Evolutionary conservation across 345 rosid genomes (phyloP), one percentile per base, ranked within the genome.

Genomic region (Conringia planisiliqua): DNA sequence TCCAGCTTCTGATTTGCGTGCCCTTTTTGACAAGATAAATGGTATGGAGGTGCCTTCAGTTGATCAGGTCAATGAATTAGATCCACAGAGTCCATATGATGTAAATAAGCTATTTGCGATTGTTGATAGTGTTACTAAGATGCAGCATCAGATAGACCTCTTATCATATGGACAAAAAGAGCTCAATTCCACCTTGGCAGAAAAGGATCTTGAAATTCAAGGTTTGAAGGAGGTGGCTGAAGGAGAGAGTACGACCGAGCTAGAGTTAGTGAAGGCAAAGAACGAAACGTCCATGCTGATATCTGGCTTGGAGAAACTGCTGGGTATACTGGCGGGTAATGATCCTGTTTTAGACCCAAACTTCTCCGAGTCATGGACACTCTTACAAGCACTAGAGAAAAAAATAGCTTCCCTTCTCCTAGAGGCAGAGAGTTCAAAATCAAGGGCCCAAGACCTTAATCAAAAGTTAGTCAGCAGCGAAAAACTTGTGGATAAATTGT

Each of bases 401-500:
- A 85, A 84, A 70, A 76, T 84, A 18, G 72, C 62, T 77, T 76
- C 82, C 68, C 58, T 88, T 79, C 79, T 80, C 52, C 60, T 75
- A 27, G 97, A 90, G 80, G 68, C 85, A 20, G 86, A 87, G 81
- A 85, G 81, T 83, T 84, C 89, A 55, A 91, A 82, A 65, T 79
- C 87, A 51, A 76, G 63, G 66, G 82, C 82, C 35, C 90, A 77
- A 77, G 98, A 91, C 66, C 87, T 91, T 56, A 82, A 75, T 40
- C 35, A 68, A 71, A 84, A 88, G 80, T 87, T 94, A 84, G 66
- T 77, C 32, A 87, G 77, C 55, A 89, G 95, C 78, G 91, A 94
- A 78, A 88, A 85, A 67, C 64, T 68, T 40, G 79, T 87, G 20
- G 90, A 86, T 64, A 95, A 87, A 42, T 76, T 94, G 65, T 82